phyloP scores from a whole-genome alignment of 371 early-diverging fungal species.

The Mortierella sp. region DNA sequence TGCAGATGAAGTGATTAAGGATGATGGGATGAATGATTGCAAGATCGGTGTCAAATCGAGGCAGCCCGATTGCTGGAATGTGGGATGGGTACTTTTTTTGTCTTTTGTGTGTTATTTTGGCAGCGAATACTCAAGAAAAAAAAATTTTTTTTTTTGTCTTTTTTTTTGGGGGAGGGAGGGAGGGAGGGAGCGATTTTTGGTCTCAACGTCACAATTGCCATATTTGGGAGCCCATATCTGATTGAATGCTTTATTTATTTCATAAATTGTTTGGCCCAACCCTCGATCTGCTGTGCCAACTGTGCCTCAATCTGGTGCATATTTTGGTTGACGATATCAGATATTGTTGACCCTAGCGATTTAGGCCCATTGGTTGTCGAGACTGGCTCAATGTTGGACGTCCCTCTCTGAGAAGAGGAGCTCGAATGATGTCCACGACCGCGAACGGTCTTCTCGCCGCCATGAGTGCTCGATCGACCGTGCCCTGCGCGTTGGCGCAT shows the following conservation, averaged over 20 bases:
- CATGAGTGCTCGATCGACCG: too few species aligned
- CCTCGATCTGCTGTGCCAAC: slow-evolving; percentile 13
- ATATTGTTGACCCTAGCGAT: too few species aligned
- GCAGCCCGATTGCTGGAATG: slow-evolving; percentile 6
- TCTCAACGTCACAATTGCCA: too few species aligned
- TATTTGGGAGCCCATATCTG: too few species aligned
- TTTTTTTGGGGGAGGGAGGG: too few species aligned
- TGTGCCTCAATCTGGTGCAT: slow-evolving; percentile 18
- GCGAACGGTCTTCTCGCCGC: background rate
- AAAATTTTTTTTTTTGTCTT: slow-evolving; percentile 1
- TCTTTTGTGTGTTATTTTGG: background rate
- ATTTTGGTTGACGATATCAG: slow-evolving; percentile 3
- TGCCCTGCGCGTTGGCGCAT: too few species aligned
- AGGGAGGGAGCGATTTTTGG: too few species aligned
- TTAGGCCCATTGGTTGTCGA: too few species aligned
- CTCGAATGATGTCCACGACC: background rate
- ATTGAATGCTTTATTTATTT: too few species aligned
- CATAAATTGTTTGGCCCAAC: slow-evolving; percentile 2
- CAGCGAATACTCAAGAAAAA: background rate
- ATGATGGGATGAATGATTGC: slow-evolving; percentile 18
- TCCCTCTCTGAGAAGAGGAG: too few species aligned
- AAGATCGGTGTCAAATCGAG: slow-evolving; percentile 12
- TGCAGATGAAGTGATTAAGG: slow-evolving; percentile 41
- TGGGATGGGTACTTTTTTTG: background rate
- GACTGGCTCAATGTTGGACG: too few species aligned